Evolutionary conservation across 1,139 yeast species (phyloP).

Genomic region (Pichiaceae sp.): DNA sequence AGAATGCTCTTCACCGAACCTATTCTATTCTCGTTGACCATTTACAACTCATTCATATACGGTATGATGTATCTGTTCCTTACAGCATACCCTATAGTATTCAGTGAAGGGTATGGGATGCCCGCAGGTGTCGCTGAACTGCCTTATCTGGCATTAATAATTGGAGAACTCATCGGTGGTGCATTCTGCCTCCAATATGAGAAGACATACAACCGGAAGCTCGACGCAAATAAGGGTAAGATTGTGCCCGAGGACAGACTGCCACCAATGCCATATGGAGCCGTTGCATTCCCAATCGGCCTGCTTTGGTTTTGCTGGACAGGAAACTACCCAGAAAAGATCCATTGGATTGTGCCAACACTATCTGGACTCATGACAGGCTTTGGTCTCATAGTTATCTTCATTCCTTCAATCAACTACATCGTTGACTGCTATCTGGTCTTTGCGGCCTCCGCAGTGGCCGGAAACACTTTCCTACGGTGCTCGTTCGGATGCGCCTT

Average conservation of each 20-base stretch:
- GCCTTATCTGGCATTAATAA: conserved; percentile 52
- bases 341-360: conserved; percentile 86
- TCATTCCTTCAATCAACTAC: conserved; percentile 71
- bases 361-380: conserved; percentile 67
- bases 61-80: conserved; percentile 73
- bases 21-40: conserved; percentile 54
- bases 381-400: conserved; percentile 64
- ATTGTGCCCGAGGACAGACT: conserved; percentile 77
- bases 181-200: conserved; percentile 28
- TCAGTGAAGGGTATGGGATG: conserved; percentile 52
- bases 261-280: conserved; percentile 66
- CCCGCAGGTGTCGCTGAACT: conserved; percentile 49
- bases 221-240: conserved; percentile 42
- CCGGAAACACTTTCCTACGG: conserved; percentile 76
- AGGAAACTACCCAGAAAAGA: conserved; percentile 56
- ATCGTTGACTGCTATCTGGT: conserved; percentile 71
- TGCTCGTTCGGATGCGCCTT: conserved; percentile 62
- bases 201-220: conserved; percentile 28
- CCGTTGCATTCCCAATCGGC: conserved; percentile 64
- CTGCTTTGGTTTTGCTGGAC: conserved; percentile 83
- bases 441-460: conserved; percentile 85
- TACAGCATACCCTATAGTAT: conserved; percentile 74
- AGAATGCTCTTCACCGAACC: conserved; percentile 67
- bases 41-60: conserved; percentile 78
- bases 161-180: conserved; percentile 61